Percentiles rank a stretch among this genome's conserved stretches.
phyloP scores from a whole-genome alignment of 768 basidiomycete species.

The Pholiota molesta region DNA sequence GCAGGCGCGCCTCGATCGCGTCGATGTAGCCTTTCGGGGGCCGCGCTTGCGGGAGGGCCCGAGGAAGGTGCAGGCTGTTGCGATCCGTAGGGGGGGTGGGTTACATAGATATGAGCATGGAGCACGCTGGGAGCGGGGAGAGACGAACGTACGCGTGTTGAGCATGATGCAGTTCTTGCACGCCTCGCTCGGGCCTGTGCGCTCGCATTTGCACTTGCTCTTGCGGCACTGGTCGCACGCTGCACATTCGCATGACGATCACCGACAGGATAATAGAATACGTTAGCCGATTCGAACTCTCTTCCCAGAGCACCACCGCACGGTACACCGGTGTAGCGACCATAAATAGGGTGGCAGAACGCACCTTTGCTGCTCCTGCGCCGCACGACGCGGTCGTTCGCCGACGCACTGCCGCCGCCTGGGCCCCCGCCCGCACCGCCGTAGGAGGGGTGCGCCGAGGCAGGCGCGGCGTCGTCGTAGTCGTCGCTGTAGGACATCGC shows the following conservation, averaged over 20 bases:
- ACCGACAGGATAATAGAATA: no score
- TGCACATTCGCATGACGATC: constrained; percentile 22
- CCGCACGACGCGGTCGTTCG: constrained; percentile 55
- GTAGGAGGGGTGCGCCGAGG: constrained; percentile 15
- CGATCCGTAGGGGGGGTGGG: no score
- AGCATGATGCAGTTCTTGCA: constrained; percentile 81
- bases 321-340: constrained; percentile 8
- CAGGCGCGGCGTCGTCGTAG: constrained; percentile 58
- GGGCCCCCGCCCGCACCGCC: constrained; percentile 38
- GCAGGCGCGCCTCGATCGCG: constrained; percentile 88
- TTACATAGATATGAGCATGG: no score
- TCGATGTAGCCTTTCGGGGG: constrained; percentile 96
- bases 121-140: constrained; percentile 8
- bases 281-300: no score
- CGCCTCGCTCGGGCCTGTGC: constrained; percentile 56
- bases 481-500: constrained; percentile 58
- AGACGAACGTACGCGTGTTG: constrained; percentile 58
- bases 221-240: constrained; percentile 91
- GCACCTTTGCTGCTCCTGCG: constrained; percentile 79
- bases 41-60: constrained; percentile 84
- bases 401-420: constrained; percentile 3
- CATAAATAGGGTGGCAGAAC: constrained; percentile 16
- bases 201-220: constrained; percentile 90
- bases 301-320: constrained; percentile 1
- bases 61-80: constrained; percentile 73